Base-by-base conservation (phyloP, 208 protist species). In the Naegleria lovaniensis region DNA sequence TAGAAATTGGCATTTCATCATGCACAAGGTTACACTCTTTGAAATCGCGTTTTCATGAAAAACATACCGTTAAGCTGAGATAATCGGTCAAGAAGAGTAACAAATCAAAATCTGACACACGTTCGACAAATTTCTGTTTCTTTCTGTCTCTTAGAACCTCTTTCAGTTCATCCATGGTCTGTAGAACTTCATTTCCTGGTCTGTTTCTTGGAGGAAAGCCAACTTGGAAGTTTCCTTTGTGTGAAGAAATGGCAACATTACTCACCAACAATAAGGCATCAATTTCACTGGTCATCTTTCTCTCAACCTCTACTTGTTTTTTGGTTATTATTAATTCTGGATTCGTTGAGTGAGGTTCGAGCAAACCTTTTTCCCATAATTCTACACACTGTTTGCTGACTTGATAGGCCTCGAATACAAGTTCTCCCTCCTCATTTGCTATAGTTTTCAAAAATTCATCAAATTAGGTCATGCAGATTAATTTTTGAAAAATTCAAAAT, bases 381-480 rank as follows among this genome's bases (percentile, higher is more conserved):
- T 89, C 48, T 13, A 89, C 85, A 40, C 85, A 89, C 39, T 89
- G 85, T 67, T 89, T 67, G 13, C 48, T 67, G 25, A 67, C 85
- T 40, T 89, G 85, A 67, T 36, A 89, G 13, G 85, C 85, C 39
- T 89, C 43, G 13, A 89, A 89, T 67, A n/a, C 7, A 41, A 89
- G 4, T 67, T 41, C 13, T 3, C 48, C 41, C 7, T 38, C 19
- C 29, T 58, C 41, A 40, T 89, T 67, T 16, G 48, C 67, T 79
- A 36, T 79, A n/a, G 25, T 75, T 75, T n/a, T n/a, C n/a, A n/a
- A 58, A n/a, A n/a, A n/a, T n/a, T n/a, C n/a, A n/a, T n/a, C n/a
- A n/a, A n/a, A n/a, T n/a, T n/a, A n/a, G n/a, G n/a, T n/a, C n/a
- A n/a, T n/a, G n/a, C n/a, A n/a, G n/a, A n/a, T n/a, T n/a, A n/a